Base-by-base conservation (phyloP, 2,329 filamentous ascomycete species). In the Pseudogymnoascus sp. region DNA sequence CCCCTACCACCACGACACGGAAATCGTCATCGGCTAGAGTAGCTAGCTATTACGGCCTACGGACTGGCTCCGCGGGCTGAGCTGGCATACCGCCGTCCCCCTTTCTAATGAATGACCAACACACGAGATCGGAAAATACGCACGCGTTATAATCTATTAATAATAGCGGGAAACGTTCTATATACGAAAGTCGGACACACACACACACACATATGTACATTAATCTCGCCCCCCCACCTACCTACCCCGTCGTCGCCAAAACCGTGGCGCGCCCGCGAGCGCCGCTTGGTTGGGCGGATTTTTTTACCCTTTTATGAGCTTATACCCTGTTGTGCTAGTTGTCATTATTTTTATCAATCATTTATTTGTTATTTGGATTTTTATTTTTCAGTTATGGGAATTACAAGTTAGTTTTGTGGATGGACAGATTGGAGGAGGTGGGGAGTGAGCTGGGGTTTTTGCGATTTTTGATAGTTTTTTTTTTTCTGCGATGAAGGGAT, bases 321-420 rank as follows among this genome's bases (percentile, higher is more conserved):
- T 53, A 53, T 53, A 53, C 47, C 47, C 47, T 53, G 47, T 53
- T 53, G 25, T 53, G 47, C 47, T 23, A 53, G 23, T 53, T 53
- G 47, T 14, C 28, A 50, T 50, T 50, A n/a, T n/a, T 50, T 28
- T 28, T 28, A 25, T 31, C 28, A 31, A 31, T 31, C 25, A 47
- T 47, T 47, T 31, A 16, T 53, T 31, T 53, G 14, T 25, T 25
- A 16, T 53, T 31, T 16, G 47, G 8, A 50, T 25, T 10, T 50
- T 16, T 50, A 25, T 25, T 25, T 47, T 7, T n/a, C 42, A 23
- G 42, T 47, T 47, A 25, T 47, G 44, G 21, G 44, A 50, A 25
- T 47, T 31, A 11, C 21, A 8, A 16, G 3, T 28, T 10, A 28
- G 23, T 50, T 50, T 25, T 47, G 14, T 47, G 42, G 42, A 47